Evolutionary conservation across 2,329 filamentous ascomycete genomes (phyloP), one percentile per base, ranked within the genome.

Genomic region (Alternaria arborescens): DNA sequence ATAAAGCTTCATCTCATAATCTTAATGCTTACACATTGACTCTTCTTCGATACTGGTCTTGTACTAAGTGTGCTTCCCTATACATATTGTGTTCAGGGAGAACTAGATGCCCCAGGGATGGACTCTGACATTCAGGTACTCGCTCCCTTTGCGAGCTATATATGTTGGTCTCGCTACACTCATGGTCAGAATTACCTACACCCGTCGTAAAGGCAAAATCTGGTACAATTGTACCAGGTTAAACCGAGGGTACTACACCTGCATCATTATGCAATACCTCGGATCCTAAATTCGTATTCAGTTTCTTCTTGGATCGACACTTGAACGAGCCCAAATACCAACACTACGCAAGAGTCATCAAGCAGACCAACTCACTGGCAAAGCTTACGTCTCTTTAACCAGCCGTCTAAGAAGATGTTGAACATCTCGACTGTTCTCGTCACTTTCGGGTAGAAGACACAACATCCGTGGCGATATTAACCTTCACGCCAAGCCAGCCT

Each of bases 401-500:
- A 42, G 26, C 47, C 12, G n/a, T 32, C 26, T 20, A 18, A 20
- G 24, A 11, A n/a, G 8, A 34, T 8, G 22, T 24, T 30, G 32
- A 8, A 18, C n/a, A 36, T 24, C 10, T 50, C 46, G 46, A 50
- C 20, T 38, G 11, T 32, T 38, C 32, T 50, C 20, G 46, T 38
- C 32, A 26, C 32, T 14, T 36, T n/a, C 14, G 12, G 32, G 10
- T 24, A 26, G 20, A 36, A 58, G 10, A 41, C 34, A 22, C 12
- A 0, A 32, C 10, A 22, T 34, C 46, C 30, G 28, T 58, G 48
- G 43, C 55, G 42, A 61, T 55, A 54, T 38, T 51, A 38, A 55
- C 40, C 30, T 58, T 56, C 57, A 43, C 28, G 68, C 70, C 70
- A 74, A 73, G 70, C 42, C 44, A 20, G 62, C 22, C 59, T 69